Conservation (phyloP, 2,329 filamentous ascomycete genomes). For the Cladosporium sphaerospermum region DNA sequence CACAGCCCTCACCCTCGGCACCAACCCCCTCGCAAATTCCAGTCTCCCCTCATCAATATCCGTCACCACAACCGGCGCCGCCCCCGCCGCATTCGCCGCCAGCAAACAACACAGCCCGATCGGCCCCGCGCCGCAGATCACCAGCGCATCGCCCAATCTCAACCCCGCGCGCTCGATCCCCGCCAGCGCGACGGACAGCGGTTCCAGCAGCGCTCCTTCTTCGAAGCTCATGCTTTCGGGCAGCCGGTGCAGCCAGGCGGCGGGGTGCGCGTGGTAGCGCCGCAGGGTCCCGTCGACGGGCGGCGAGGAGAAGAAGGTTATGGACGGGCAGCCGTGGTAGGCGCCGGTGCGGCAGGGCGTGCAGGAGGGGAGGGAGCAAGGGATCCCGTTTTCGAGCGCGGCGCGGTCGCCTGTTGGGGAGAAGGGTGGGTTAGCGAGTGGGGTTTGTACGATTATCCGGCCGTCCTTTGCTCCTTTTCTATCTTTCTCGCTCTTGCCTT, state of each 20-base stretch:
- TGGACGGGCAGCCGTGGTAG: conserved; percentile 26
- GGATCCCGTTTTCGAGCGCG: conserved; percentile 29
- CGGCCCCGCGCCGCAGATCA: conserved; percentile 33
- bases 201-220: conserved; percentile 44
- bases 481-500: no score
- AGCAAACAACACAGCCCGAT: conserved; percentile 36
- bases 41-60: conserved; percentile 39
- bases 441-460: no score
- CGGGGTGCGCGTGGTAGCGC: conserved; percentile 27
- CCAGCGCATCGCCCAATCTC: conserved; percentile 34
- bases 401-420: conserved; percentile 25
- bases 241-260: conserved; percentile 29
- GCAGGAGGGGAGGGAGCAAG: conserved; percentile 27
- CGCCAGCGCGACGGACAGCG: conserved; percentile 43
- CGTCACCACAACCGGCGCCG: conserved; percentile 38
- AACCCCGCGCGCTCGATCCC: conserved; percentile 36
- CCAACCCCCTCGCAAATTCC: conserved; percentile 31
- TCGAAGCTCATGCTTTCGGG: conserved; percentile 37
- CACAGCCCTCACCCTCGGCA: conserved; percentile 33
- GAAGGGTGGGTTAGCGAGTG: no score
- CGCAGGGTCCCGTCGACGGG: conserved; percentile 27
- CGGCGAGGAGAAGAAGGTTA: conserved; percentile 28
- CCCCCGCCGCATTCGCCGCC: conserved; percentile 40
- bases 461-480: no score
- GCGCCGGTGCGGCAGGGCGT: conserved; percentile 24